These are phyloP conservation scores for Jatropha multifida DNA, from an alignment of 441 rosid genomes.

Conservation along the genomic window DNA sequence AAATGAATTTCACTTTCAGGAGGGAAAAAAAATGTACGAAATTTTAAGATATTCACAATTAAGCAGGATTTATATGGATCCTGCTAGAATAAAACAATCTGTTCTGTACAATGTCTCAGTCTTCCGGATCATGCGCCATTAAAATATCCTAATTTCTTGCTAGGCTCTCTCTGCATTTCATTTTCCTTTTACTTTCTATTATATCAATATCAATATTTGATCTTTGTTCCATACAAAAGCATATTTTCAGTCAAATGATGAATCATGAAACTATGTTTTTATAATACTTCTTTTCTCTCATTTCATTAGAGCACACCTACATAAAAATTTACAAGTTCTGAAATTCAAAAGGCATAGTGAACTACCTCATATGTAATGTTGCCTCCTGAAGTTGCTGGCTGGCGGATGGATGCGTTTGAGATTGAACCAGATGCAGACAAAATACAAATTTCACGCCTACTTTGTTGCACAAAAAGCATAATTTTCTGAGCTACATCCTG, in stretches of 20 bases:
- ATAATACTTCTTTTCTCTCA: neutral
- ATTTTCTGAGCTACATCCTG: conserved; percentile 87
- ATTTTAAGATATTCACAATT: neutral
- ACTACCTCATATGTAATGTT: conserved; percentile 75
- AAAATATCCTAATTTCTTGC: neutral
- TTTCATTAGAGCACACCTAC: neutral
- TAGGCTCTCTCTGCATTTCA: neutral
- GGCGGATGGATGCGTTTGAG: conserved; percentile 75
- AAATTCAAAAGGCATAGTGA: neutral
- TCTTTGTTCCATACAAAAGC: neutral
- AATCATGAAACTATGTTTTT: neutral
- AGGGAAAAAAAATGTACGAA: neutral
- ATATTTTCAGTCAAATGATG: neutral
- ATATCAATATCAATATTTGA: neutral
- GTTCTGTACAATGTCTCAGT: too few relatives aligned
- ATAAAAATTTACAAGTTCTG: neutral
- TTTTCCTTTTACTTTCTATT: neutral
- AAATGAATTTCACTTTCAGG: conserved; percentile 2
- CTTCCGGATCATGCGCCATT: neutral
- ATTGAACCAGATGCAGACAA: conserved; percentile 88
- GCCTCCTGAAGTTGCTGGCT: conserved; percentile 87
- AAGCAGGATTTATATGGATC: neutral
- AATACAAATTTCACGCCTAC: conserved; percentile 81
- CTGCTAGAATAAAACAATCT: too few relatives aligned
- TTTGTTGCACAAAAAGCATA: conserved; percentile 64